These are phyloP conservation scores for Cryptococcus maquisensis DNA, from an alignment of 1,284 basidiomycete species.

Conservation along the genomic window DNA sequence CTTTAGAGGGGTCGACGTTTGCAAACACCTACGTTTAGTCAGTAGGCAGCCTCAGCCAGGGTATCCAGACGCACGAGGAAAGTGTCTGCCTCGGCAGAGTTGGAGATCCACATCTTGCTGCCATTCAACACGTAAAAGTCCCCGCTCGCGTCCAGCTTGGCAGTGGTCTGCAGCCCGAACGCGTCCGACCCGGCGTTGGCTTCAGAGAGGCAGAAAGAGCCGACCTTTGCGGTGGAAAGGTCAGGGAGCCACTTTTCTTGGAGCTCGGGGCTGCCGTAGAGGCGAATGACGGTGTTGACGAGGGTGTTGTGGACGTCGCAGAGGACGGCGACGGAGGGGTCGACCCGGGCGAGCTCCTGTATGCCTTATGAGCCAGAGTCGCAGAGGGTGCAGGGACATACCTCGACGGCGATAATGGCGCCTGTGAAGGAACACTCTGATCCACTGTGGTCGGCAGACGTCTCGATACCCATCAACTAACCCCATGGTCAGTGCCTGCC, in stretches of 20 bases:
- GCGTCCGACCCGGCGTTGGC: conserved; percentile 91
- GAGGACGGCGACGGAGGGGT: conserved; percentile 92
- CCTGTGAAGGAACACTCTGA: conserved; percentile 89
- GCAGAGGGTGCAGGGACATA: not conserved
- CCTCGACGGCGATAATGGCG: conserved; percentile 91
- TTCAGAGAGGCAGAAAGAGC: conserved; percentile 95
- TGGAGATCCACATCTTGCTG: conserved; percentile 99
- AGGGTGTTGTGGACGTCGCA: conserved; percentile 99
- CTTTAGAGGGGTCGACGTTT: conserved; percentile 88
- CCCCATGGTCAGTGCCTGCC: conserved; percentile 1
- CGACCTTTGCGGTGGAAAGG: conserved; percentile 75
- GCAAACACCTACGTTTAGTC: conserved; percentile 65
- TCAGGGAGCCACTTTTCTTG: conserved; percentile 85
- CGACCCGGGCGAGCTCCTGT: conserved; percentile 84
- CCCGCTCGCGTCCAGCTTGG: conserved; percentile 74
- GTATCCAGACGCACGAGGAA: conserved; percentile 50
- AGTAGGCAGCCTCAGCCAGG: conserved; percentile 32
- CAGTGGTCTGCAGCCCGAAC: conserved; percentile 91
- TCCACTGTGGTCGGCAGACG: conserved; percentile 74
- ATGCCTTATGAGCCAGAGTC: not conserved
- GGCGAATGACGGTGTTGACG: conserved; percentile 89
- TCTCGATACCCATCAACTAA: conserved; percentile 97
- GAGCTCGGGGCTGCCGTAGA: conserved; percentile 78
- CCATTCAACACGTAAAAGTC: conserved; percentile 78
- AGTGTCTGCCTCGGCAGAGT: conserved; percentile 91